Evolutionary conservation across 2,329 filamentous ascomycete genomes (phyloP).

Genomic region (Zymoseptoria tritici): DNA sequence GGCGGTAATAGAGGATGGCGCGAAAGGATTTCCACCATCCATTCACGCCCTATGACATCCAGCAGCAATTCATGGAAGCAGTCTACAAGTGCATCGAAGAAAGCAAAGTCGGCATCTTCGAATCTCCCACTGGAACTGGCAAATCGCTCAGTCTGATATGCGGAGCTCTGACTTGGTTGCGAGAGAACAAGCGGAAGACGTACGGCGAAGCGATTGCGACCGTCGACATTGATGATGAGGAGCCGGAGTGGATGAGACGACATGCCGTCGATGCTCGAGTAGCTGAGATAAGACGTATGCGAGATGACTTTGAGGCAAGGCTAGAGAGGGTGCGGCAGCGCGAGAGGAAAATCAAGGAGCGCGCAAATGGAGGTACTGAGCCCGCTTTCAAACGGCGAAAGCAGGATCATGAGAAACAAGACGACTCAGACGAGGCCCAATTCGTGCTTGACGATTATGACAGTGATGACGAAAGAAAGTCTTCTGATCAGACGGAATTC

Average conservation of each 20-base stretch:
- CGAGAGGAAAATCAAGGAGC: constrained; percentile 53
- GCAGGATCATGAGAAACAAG: constrained; percentile 21
- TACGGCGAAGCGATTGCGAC: constrained; percentile 49
- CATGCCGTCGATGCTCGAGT: constrained; percentile 64
- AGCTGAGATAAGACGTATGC: constrained; percentile 57
- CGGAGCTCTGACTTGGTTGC: constrained; percentile 82
- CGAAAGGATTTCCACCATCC: constrained; percentile 70
- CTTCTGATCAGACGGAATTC: constrained; percentile 20
- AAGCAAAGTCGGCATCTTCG: constrained; percentile 78
- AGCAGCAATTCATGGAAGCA: constrained; percentile 77
- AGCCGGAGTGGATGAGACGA: constrained; percentile 79
- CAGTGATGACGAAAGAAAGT: constrained; percentile 48
- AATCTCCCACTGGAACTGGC: constrained; percentile 80
- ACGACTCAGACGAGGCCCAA: constrained; percentile 52
- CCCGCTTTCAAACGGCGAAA: constrained; percentile 41
- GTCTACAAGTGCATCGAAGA: constrained; percentile 72
- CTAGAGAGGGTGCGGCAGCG: constrained; percentile 56
- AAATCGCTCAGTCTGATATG: constrained; percentile 92
- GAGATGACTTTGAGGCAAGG: constrained; percentile 66
- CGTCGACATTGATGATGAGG: constrained; percentile 50
- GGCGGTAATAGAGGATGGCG: constrained; percentile 13
- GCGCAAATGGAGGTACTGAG: constrained; percentile 37
- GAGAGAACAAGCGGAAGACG: constrained; percentile 61
- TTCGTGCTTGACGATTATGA: constrained; percentile 73
- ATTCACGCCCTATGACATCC: constrained; percentile 79